Base-by-base conservation (phyloP, 345 rosid species). In the Acer campestre region DNA sequence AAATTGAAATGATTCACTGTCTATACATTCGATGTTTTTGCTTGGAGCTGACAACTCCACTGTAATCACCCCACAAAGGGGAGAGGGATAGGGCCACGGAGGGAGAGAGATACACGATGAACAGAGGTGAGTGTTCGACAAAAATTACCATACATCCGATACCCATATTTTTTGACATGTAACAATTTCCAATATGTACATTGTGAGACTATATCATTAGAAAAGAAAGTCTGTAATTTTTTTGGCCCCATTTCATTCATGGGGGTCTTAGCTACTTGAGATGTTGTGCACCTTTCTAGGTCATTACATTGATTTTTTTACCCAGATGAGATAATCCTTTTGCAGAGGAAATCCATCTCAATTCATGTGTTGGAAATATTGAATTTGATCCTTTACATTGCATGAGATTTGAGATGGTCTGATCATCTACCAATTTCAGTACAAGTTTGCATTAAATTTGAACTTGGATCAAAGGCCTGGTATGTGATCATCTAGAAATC, bases 81-180 rank as follows among this genome's bases (percentile, higher is more conserved):
- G 53, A 48, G 55, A 70, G 68, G 40, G 69, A 70, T 71, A 70
- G 65, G 40, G 69, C 61, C 74, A 66, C 31, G 58, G 22, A 53
- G 42, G 68, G 18, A 53, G 42, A 65, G 76, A 48, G 58, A 75
- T 55, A 44, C 70, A 65, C 62, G 55, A 64, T 58, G 67, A 58
- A 22, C 71, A 65, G 75, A 80, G 80, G 80, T 78, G 85, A 84
- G 85, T 82, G 79, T 81, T 78, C 79, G 82, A 40, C 82, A 75
- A 75, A 58, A 61, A 38, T 59, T 40, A 81, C 80, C 85, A 61
- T 63, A 61, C 49, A 38, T 80, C 7, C 38, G 4, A 69, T 71
- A 49, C 56, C 80, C 77, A 78, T 59, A 55, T 62, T 77, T 78
- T 83, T 79, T 79, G 27, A 63, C 79, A 40, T 76, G 46, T 51